Evolutionary conservation across 1,139 yeast genomes (phyloP).

Genomic region (Pneumocystis sp.): DNA sequence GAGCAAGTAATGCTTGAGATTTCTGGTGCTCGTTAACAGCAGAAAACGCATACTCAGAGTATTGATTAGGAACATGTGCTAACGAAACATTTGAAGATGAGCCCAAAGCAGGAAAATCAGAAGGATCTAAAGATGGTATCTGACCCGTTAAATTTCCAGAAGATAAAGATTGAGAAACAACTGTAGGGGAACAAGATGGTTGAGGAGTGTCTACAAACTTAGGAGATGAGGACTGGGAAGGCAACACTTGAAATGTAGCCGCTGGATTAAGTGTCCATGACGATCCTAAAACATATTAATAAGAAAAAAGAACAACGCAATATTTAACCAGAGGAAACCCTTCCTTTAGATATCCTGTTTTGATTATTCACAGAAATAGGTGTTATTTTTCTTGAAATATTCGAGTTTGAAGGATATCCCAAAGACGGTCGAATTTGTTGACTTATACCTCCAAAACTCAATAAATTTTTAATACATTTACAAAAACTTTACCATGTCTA

Average conservation of each 20-base stretch:
- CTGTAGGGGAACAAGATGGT: neutral
- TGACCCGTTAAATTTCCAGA: neutral
- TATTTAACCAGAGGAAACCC: neutral
- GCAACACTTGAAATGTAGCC: neutral
- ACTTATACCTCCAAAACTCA: neutral
- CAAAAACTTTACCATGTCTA: neutral
- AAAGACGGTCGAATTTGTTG: neutral
- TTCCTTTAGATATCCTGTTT: neutral
- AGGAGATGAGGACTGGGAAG: neutral
- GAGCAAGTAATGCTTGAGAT: neutral
- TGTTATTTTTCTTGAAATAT: neutral
- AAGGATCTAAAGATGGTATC: neutral
- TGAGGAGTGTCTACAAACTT: neutral
- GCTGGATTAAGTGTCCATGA: neutral
- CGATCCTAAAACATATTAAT: neutral
- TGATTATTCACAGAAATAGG: neutral
- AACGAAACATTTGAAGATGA: neutral
- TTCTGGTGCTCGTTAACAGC: neutral
- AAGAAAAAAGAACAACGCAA: neutral
- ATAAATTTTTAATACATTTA: neutral
- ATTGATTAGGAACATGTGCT: neutral
- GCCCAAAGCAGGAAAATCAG: slow-evolving; percentile 1
- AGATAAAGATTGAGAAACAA: neutral
- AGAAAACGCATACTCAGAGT: neutral
- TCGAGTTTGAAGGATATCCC: neutral